Evolutionary conservation across 2,329 filamentous ascomycete species (phyloP).

Genomic region (Ambrosiella cleistominuta): DNA sequence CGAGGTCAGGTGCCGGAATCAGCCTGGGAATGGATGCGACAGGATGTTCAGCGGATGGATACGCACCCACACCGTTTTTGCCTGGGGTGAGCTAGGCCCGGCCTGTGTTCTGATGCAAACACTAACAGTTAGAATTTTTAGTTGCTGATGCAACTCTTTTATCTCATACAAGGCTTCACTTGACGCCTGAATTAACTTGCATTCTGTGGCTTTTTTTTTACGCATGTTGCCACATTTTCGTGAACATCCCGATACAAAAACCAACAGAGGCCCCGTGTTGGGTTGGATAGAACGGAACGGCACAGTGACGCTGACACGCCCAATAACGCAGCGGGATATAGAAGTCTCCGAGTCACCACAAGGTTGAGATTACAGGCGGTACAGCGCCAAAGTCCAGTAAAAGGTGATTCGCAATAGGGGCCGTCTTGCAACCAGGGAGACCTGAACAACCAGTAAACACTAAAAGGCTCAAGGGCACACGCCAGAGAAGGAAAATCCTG

Average conservation of each 20-base stretch:
- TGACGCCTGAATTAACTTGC: neutral
- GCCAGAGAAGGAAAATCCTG: neutral
- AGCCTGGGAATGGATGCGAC: conserved; percentile 6
- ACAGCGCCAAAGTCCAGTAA: too few species aligned
- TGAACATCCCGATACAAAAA: too few species aligned
- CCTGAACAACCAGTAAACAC: neutral
- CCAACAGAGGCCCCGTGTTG: too few species aligned
- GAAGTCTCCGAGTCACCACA: too few species aligned
- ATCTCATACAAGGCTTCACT: neutral
- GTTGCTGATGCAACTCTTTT: neutral
- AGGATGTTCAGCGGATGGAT: conserved; percentile 2
- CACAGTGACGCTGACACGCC: too few species aligned
- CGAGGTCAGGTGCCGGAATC: conserved; percentile 13
- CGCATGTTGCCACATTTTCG: too few species aligned
- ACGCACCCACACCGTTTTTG: neutral
- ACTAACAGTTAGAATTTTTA: neutral
- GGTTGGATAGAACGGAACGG: too few species aligned
- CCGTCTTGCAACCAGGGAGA: neutral
- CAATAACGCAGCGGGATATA: too few species aligned
- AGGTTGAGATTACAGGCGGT: too few species aligned
- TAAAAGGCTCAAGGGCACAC: neutral
- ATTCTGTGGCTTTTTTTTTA: too few species aligned
- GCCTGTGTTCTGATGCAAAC: conserved; percentile 1
- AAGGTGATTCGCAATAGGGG: too few species aligned
- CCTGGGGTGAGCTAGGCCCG: neutral